Conservation (phyloP, 306 rosid genomes). For the Vigna radiata region DNA sequence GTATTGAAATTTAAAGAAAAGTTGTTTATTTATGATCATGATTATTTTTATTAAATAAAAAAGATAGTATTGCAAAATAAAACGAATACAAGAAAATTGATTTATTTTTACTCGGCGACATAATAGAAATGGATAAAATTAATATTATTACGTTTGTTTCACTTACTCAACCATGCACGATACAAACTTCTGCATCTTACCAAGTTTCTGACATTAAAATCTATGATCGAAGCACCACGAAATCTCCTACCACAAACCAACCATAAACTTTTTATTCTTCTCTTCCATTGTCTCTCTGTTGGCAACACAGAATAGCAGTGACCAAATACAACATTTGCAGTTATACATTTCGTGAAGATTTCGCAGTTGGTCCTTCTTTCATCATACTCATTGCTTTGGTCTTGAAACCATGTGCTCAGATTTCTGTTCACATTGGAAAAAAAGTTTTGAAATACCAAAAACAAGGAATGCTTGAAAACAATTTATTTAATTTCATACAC, state of each 20-base stretch:
- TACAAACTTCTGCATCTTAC: background rate
- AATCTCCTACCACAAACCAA: slow-evolving; percentile 27
- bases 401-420: slow-evolving; percentile 82
- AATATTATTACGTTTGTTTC: too few species aligned
- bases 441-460: slow-evolving; percentile 20
- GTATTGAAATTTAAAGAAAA: too few species aligned
- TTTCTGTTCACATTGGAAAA: slow-evolving; percentile 56
- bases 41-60: too few species aligned
- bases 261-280: slow-evolving; percentile 16
- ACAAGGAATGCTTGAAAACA: background rate
- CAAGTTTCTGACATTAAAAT: background rate
- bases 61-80: too few species aligned
- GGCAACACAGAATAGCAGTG: slow-evolving; percentile 17
- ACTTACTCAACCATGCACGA: too few species aligned
- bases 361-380: slow-evolving; percentile 1
- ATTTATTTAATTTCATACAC: too few species aligned
- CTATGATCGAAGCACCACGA: slow-evolving; percentile 1
- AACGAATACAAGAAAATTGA: too few species aligned
- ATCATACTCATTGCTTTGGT: slow-evolving; percentile 47
- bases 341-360: slow-evolving; percentile 23
- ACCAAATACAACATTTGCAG: slow-evolving; percentile 28
- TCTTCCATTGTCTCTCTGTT: background rate
- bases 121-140: too few species aligned
- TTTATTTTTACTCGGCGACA: too few species aligned
- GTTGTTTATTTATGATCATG: too few species aligned